Evolutionary conservation across 352 stramenopile species (phyloP).

Genomic region (Pilasporangium apinafurcum): DNA sequence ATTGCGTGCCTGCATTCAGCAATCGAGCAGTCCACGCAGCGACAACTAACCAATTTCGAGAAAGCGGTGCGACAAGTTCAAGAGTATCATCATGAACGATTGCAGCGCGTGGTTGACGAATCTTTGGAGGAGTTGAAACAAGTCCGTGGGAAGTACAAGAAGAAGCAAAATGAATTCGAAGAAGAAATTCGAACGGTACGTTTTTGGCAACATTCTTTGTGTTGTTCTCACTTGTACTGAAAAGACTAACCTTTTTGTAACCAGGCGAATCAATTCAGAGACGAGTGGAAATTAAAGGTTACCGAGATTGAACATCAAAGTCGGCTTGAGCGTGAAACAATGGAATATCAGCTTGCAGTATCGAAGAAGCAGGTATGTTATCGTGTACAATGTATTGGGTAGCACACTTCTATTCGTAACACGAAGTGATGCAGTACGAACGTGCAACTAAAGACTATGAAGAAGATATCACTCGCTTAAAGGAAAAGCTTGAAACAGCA

Average conservation of each 20-base stretch:
- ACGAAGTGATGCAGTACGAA: conserved; percentile 7
- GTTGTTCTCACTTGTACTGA: no score
- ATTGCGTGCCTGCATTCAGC: conserved; percentile 21
- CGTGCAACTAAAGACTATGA: conserved; percentile 5
- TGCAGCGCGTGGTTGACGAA: conserved; percentile 44
- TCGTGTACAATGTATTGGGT: no score
- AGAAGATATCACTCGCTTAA: conserved; percentile 9
- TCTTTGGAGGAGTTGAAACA: conserved; percentile 45
- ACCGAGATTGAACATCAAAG: conserved; percentile 10
- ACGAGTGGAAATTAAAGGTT: conserved; percentile 23
- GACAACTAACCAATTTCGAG: conserved; percentile 39
- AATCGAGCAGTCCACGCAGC: conserved; percentile 19
- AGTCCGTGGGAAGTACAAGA: conserved; percentile 37
- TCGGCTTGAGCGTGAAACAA: conserved; percentile 11
- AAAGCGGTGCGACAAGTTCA: conserved; percentile 41
- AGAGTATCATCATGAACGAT: conserved; percentile 39
- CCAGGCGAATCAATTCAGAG: conserved; percentile 17
- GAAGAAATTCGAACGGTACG: conserved; percentile 15
- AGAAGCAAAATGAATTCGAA: conserved; percentile 29
- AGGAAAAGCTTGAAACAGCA: conserved; percentile 3
- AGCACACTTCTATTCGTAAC: no score
- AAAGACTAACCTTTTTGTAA: no score
- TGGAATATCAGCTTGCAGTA: conserved; percentile 13
- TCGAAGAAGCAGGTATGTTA: conserved; percentile 13
- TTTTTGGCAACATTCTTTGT: no score